Base-by-base conservation (phyloP, 768 basidiomycete species). In the Mycena olivaceomarginata region DNA sequence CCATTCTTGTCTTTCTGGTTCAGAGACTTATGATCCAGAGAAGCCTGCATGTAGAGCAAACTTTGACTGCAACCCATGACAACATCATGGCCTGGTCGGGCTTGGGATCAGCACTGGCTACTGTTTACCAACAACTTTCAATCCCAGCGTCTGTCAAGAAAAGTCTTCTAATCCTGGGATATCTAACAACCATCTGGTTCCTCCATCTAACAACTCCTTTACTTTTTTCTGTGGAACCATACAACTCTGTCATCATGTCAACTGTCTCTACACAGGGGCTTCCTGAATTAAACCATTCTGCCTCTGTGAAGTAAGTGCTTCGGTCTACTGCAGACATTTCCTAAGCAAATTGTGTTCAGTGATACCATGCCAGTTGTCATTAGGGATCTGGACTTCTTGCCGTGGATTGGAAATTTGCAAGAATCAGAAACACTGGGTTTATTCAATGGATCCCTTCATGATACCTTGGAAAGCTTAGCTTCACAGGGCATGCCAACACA, bases 41-140 rank as follows among this genome's bases (percentile, higher is more conserved):
- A 59, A 59, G 57, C 57, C 57, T 59, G 31, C 57, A 59, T 31
- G 5, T 37, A 37, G 57, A 59, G 57, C 13, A 31, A 31, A 59
- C 57, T 31, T 13, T 59, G 57, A 59, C 57, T 31, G 57, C 57
- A 59, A 59, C 31, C 57, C 57, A 59, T 59, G 57, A 59, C 57
- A 59, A 37, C 15, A 59, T 20, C 31, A 37, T 59, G 22, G 57
- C 57, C 57, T 59, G 57, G 57, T 59, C 57, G 31, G 57, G 57
- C 57, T 37, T 59, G 57, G 57, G 57, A 37, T 59, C 57, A 31
- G 57, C 57, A 59, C 31, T 59, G 57, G 13, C 25, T 59, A 59
- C 57, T 59, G 57, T 59, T 31, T 59, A 59, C 37, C 57, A 59
- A 59, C 57, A 59, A 59, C 31, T 59, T 59, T 59, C 57, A 37